phyloP scores from a whole-genome alignment of 129 eudicot species.

The Chrysanthemum makinoi region DNA sequence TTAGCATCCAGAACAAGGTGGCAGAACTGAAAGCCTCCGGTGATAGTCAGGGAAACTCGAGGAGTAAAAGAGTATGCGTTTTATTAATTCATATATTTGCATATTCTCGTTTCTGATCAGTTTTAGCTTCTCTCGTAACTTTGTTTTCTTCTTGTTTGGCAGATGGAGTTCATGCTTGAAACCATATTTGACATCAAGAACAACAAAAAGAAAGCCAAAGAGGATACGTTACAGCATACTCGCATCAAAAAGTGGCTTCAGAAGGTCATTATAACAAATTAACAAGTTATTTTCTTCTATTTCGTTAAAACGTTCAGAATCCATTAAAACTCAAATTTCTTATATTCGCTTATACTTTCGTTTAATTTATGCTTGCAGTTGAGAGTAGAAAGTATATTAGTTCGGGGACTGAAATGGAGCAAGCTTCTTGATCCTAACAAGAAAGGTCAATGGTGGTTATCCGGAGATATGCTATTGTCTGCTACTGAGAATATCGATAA shows the following conservation, averaged over 20 bases:
- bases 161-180: conserved; percentile 98
- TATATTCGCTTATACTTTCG: neutral
- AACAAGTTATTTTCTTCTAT: neutral
- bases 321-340: neutral
- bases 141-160: conserved; percentile 25
- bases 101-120: neutral
- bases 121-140: conserved; percentile 22
- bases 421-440: conserved; percentile 80
- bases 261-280: conserved; percentile 48
- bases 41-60: conserved; percentile 41
- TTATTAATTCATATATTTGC: neutral
- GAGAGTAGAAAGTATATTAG: conserved; percentile 59
- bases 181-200: conserved; percentile 88
- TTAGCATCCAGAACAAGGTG: conserved; percentile 74
- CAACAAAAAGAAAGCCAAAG: conserved; percentile 74
- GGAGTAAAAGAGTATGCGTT: conserved; percentile 62
- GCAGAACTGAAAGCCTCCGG: conserved; percentile 60
- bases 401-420: conserved; percentile 82
- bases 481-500: conserved; percentile 36
- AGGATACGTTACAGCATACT: conserved; percentile 77
- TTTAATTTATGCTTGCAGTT: conserved; percentile 39
- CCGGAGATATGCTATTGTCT: conserved; percentile 49
- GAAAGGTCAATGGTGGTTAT: conserved; percentile 94
- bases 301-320: neutral
- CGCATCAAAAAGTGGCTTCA: conserved; percentile 88